Percentiles rank a stretch among this genome's conserved stretches.
Evolutionary conservation across 2,329 filamentous ascomycete species (phyloP).

Genomic region (Colletotrichum truncatum): DNA sequence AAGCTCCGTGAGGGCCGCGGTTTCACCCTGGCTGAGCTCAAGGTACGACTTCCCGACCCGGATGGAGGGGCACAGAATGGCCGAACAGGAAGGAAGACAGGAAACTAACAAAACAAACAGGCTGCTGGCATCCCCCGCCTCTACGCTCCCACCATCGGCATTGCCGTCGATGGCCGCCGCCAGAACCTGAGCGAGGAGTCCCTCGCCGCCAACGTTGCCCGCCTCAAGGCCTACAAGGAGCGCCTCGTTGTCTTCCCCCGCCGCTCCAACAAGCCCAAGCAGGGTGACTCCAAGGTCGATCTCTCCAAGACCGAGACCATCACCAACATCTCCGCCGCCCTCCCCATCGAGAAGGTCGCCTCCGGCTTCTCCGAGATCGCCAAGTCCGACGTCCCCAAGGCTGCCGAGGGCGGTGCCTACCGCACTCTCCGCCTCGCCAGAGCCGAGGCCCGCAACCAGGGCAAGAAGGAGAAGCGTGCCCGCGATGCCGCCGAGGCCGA

Average conservation of each 20-base stretch:
- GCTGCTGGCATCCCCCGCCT: conserved; percentile 96
- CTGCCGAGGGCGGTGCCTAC: conserved; percentile 86
- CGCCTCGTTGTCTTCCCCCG: conserved; percentile 98
- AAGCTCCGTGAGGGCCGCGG: conserved; percentile 95
- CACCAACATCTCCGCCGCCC: conserved; percentile 62
- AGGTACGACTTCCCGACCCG: conserved; percentile 69
- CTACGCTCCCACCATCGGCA: conserved; percentile 95
- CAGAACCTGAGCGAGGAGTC: conserved; percentile 97
- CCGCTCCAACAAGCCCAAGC: conserved; percentile 93
- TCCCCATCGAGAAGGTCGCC: conserved; percentile 78
- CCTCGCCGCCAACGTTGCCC: conserved; percentile 92
- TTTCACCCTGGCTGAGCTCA: conserved; percentile 97
- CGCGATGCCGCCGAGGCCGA: conserved; percentile 88
- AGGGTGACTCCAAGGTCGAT: conserved; percentile 90
- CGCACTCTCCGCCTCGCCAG: conserved; percentile 84
- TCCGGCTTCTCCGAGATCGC: conserved; percentile 77
- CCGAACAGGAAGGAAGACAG: background rate
- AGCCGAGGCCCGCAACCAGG: conserved; percentile 82
- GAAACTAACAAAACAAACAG: conserved; percentile 53
- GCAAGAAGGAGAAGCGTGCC: conserved; percentile 91
- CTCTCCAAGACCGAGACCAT: conserved; percentile 70
- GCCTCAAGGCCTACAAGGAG: conserved; percentile 97
- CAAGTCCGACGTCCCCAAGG: conserved; percentile 82
- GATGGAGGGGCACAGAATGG: background rate
- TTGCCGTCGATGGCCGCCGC: conserved; percentile 95